phyloP scores from a whole-genome alignment of 805 yeast species.

The Candida parachauliodes region DNA sequence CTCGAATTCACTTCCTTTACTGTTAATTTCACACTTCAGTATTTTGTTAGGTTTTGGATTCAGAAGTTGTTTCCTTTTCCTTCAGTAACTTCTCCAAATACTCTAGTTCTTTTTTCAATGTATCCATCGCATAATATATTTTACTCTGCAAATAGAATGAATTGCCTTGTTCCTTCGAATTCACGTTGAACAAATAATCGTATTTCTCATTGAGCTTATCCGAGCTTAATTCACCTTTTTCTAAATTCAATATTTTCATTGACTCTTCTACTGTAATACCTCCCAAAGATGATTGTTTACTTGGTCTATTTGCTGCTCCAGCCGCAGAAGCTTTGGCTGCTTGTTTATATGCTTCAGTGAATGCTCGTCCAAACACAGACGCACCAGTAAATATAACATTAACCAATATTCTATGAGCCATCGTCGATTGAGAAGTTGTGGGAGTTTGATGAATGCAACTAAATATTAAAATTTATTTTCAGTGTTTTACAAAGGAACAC shows the following conservation, averaged over 20 bases:
- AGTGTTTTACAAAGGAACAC: too few relatives aligned
- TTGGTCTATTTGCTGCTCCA: slow-evolving; percentile 39
- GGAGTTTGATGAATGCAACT: too few relatives aligned
- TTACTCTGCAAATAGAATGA: slow-evolving; percentile 91
- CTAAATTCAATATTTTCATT: slow-evolving; percentile 82
- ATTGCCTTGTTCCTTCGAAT: slow-evolving; percentile 93
- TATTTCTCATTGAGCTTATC: slow-evolving; percentile 68
- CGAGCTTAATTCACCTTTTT: slow-evolving; percentile 47
- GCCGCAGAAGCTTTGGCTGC: slow-evolving; percentile 92
- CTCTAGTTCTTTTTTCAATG: slow-evolving; percentile 75
- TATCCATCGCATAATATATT: slow-evolving; percentile 90
- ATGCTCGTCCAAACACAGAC: slow-evolving; percentile 92
- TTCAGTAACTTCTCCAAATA: slow-evolving; percentile 45
- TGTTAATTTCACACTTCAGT: too few relatives aligned
- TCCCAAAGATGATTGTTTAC: slow-evolving; percentile 53
- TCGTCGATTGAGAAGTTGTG: slow-evolving; percentile 12
- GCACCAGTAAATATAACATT: slow-evolving; percentile 94
- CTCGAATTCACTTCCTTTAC: background rate
- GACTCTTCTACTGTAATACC: slow-evolving; percentile 90
- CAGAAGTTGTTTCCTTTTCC: slow-evolving; percentile 17
- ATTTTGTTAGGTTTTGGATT: background rate
- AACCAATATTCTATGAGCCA: slow-evolving; percentile 90
- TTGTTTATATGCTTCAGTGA: slow-evolving; percentile 94
- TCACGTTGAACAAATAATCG: slow-evolving; percentile 79
- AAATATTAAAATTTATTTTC: too few relatives aligned